A percentile compares a stretch with the other conserved stretches of the same genome.
These are phyloP conservation scores for Elymus sibiricus DNA, from an alignment of 176 grass and related monocot species.

Conservation along the genomic window DNA sequence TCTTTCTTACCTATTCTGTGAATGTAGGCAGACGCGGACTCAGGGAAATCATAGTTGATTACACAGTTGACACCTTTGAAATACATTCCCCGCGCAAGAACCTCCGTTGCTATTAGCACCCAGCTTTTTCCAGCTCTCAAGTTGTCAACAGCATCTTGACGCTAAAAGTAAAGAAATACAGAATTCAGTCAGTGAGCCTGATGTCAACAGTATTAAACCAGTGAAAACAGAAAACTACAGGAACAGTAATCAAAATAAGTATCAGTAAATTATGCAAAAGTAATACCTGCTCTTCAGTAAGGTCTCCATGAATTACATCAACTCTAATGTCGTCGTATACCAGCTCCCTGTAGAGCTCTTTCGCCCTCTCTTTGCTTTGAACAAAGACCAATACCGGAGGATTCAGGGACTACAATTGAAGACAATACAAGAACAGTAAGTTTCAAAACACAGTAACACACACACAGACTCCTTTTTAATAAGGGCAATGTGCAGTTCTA, in stretches of 20 bases:
- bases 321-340: constrained; percentile 82
- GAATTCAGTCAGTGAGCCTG: constrained; percentile 2
- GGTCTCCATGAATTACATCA: constrained; percentile 89
- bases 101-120: constrained; percentile 94
- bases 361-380: constrained; percentile 99
- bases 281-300: constrained; percentile 81
- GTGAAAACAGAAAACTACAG: neutral
- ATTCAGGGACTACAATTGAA: constrained; percentile 61
- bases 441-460: neutral
- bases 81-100: constrained; percentile 91
- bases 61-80: constrained; percentile 93
- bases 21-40: constrained; percentile 88
- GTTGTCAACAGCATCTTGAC: constrained; percentile 94
- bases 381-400: constrained; percentile 91
- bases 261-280: constrained; percentile 1
- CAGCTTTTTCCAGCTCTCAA: constrained; percentile 88
- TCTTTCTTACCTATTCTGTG: constrained; percentile 76
- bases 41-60: constrained; percentile 96
- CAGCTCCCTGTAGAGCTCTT: constrained; percentile 94
- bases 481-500: neutral
- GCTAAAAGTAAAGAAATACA: constrained; percentile 42
- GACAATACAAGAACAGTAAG: constrained; percentile 10
- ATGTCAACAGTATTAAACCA: neutral
- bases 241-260: neutral
- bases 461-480: neutral